Conservation (phyloP, 2,329 filamentous ascomycete genomes). For the Fusarium paranaense region DNA sequence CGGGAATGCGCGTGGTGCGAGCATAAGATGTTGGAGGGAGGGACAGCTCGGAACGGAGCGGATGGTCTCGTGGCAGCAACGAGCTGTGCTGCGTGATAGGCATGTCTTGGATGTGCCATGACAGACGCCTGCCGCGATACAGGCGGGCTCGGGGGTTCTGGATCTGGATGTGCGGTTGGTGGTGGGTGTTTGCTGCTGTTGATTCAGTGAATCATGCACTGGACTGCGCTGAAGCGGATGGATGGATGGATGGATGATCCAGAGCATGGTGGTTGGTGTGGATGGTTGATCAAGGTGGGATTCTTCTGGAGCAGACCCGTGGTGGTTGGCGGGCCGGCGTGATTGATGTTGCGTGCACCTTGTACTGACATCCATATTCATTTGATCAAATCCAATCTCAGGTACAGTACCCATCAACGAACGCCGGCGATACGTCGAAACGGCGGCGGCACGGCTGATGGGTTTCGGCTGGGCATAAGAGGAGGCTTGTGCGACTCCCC, state of each 20-base stretch:
- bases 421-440: constrained; percentile 13
- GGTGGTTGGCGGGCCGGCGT: constrained; percentile 13
- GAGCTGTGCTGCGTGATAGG: constrained; percentile 40
- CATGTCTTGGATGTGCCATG: constrained; percentile 41
- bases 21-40: constrained; percentile 21
- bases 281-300: constrained; percentile 27
- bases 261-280: constrained; percentile 35
- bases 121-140: constrained; percentile 29
- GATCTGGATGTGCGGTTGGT: constrained; percentile 26
- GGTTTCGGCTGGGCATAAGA: constrained; percentile 2
- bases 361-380: neutral
- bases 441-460: neutral
- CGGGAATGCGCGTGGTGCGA: constrained; percentile 37
- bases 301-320: constrained; percentile 13
- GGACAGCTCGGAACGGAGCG: constrained; percentile 28
- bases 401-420: neutral
- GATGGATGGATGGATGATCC: constrained; percentile 38
- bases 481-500: constrained; percentile 14
- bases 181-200: constrained; percentile 22
- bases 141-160: constrained; percentile 29
- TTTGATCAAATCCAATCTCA: neutral
- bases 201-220: constrained; percentile 30
- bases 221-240: constrained; percentile 1
- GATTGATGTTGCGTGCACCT: constrained; percentile 6
- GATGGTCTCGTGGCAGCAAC: constrained; percentile 41